phyloP scores from a whole-genome alignment of 352 stramenopile species.

The Phytophthora sp. region DNA sequence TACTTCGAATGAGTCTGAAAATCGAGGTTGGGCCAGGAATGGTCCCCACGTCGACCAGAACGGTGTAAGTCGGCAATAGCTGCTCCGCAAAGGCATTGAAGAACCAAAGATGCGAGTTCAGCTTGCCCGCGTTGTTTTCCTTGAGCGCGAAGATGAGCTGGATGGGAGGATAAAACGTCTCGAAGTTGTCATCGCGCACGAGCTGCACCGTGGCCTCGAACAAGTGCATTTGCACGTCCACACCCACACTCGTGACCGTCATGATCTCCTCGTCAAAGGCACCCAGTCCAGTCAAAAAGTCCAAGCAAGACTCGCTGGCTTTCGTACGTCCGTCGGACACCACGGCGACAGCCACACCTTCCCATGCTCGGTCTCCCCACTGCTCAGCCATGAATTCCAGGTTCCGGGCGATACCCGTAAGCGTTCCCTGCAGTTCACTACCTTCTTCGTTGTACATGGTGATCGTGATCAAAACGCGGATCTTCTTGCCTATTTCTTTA shows the following conservation, averaged over 20 bases:
- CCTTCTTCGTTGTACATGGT: slow-evolving; percentile 66
- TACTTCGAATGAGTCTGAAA: slow-evolving; percentile 48
- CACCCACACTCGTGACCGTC: slow-evolving; percentile 47
- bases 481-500: slow-evolving; percentile 34
- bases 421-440: slow-evolving; percentile 42
- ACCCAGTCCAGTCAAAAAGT: slow-evolving; percentile 43
- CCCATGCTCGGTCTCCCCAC: slow-evolving; percentile 45
- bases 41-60: slow-evolving; percentile 56
- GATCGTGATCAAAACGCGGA: slow-evolving; percentile 56
- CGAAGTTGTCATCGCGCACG: slow-evolving; percentile 44
- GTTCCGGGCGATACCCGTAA: slow-evolving; percentile 47
- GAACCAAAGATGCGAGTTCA: slow-evolving; percentile 66
- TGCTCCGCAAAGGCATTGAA: slow-evolving; percentile 68
- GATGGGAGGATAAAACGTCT: slow-evolving; percentile 52
- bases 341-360: slow-evolving; percentile 43
- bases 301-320: slow-evolving; percentile 42
- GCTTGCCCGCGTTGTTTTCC: slow-evolving; percentile 53
- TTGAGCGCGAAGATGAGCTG: slow-evolving; percentile 63
- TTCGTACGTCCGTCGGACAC: slow-evolving; percentile 57
- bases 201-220: slow-evolving; percentile 57
- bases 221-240: slow-evolving; percentile 52
- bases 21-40: slow-evolving; percentile 46
- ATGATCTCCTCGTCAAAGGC: slow-evolving; percentile 65
- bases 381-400: slow-evolving; percentile 49
- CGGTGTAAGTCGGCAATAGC: slow-evolving; percentile 54